Percentiles rank a stretch among this genome's conserved stretches.
Conservation (phyloP, 495 filamentous ascomycete species). For the Annulohypoxylon maeteangense region DNA sequence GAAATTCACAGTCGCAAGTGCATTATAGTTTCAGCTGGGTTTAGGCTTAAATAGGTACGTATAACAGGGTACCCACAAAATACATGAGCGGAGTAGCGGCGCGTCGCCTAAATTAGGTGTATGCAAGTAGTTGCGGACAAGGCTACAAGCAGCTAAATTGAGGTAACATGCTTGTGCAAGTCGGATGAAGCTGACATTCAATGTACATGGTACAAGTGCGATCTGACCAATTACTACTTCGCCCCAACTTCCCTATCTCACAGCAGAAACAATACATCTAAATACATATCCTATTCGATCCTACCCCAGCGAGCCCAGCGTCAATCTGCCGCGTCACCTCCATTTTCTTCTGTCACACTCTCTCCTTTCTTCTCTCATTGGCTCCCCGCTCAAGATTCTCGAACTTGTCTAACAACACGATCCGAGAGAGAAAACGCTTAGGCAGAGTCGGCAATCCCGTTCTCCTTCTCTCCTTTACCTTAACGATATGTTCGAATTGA, state of each 20-base stretch:
- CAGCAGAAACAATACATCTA: background rate
- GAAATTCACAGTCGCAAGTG: background rate
- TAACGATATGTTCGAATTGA: background rate
- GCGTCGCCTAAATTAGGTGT: slow-evolving; percentile 31
- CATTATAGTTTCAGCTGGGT: slow-evolving; percentile 37
- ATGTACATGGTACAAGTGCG: background rate
- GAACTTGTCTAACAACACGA: slow-evolving; percentile 27
- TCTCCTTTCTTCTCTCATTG: slow-evolving; percentile 28
- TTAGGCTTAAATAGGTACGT: slow-evolving; percentile 22
- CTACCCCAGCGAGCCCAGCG: slow-evolving; percentile 30
- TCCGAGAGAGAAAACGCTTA: slow-evolving; percentile 18
- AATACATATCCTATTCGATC: slow-evolving; percentile 19
- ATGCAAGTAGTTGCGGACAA: slow-evolving; percentile 18
- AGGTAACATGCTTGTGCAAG: slow-evolving; percentile 1
- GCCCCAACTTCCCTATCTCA: slow-evolving; percentile 3
- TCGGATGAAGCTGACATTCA: slow-evolving; percentile 16
- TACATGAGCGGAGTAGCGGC: slow-evolving; percentile 13
- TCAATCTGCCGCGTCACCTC: slow-evolving; percentile 39
- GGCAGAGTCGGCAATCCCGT: slow-evolving; percentile 1
- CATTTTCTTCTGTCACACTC: slow-evolving; percentile 28
- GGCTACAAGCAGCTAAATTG: slow-evolving; percentile 15
- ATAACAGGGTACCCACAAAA: slow-evolving; percentile 9
- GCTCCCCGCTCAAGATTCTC: slow-evolving; percentile 31
- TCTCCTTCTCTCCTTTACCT: background rate
- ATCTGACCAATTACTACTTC: slow-evolving; percentile 5